These are phyloP conservation scores for Phytopythium aichiense DNA, from an alignment of 352 stramenopile species.

Conservation along the genomic window DNA sequence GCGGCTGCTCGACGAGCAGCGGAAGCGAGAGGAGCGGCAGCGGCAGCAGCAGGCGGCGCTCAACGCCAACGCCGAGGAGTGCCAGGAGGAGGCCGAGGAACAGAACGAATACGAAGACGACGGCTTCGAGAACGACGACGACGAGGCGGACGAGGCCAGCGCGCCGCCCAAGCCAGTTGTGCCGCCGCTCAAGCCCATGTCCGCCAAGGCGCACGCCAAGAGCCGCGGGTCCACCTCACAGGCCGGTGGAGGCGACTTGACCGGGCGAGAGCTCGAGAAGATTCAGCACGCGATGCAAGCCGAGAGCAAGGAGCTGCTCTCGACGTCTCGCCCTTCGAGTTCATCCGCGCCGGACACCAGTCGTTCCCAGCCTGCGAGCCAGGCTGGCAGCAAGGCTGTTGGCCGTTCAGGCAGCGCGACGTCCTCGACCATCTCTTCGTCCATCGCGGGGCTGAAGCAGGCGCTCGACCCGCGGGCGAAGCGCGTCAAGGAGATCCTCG, in stretches of 20 bases:
- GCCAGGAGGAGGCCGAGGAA: constrained; percentile 48
- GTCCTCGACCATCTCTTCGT: constrained; percentile 42
- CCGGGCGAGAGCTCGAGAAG: constrained; percentile 33
- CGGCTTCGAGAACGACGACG: constrained; percentile 60
- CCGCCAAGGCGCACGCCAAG: constrained; percentile 17
- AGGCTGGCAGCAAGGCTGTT: constrained; percentile 2
- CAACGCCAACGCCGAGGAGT: constrained; percentile 71
- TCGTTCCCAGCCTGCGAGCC: constrained; percentile 6
- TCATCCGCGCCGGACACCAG: constrained; percentile 5
- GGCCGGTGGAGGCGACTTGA: neutral
- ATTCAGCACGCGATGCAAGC: constrained; percentile 63
- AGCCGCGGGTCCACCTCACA: constrained; percentile 8
- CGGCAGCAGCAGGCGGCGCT: constrained; percentile 47
- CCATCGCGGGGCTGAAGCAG: constrained; percentile 73
- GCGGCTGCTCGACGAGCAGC: constrained; percentile 36
- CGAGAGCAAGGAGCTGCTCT: constrained; percentile 45
- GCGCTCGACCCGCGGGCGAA: constrained; percentile 57
- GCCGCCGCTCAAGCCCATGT: constrained; percentile 8
- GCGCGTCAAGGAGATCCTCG: constrained; percentile 55
- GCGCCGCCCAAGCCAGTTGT: constrained; percentile 18
- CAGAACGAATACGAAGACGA: constrained; percentile 59
- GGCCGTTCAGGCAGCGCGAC: constrained; percentile 10
- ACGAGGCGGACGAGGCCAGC: constrained; percentile 35
- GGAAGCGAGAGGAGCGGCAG: constrained; percentile 37
- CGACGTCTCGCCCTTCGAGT: constrained; percentile 23